Percentiles rank a stretch among this genome's conserved stretches.
Evolutionary conservation across 441 rosid species (phyloP).

Genomic region (Eutrema salsugineum): DNA sequence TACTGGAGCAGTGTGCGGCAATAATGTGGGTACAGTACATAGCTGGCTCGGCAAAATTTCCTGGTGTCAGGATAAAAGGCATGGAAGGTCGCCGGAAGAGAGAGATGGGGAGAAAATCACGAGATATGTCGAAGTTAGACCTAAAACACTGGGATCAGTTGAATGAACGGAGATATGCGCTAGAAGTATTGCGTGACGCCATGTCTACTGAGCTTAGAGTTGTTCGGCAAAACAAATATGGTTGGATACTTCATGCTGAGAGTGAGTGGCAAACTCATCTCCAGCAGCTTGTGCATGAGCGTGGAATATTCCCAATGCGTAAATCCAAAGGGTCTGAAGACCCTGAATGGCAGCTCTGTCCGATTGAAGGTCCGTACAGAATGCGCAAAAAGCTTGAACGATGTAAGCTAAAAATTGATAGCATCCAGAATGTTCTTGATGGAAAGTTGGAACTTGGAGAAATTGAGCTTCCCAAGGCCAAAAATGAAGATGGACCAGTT

Average conservation of each 20-base stretch:
- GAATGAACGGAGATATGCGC: constrained; percentile 95
- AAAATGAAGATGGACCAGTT: constrained; percentile 52
- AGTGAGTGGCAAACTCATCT: constrained; percentile 99
- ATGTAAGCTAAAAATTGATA: constrained; percentile 78
- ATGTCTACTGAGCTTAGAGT: constrained; percentile 99
- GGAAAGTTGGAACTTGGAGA: constrained; percentile 78
- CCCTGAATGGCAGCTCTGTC: constrained; percentile 99
- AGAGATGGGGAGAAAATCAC: constrained; percentile 92
- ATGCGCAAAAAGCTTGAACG: constrained; percentile 99
- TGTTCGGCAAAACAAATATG: constrained; percentile 99
- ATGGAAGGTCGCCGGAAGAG: constrained; percentile 95
- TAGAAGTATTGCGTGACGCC: constrained; percentile 92
- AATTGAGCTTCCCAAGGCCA: constrained; percentile 55
- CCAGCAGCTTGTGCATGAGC: constrained; percentile 98
- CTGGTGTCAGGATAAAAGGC: constrained; percentile 96
- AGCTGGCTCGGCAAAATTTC: constrained; percentile 97
- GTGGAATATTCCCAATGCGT: constrained; percentile 92
- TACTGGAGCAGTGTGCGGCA: constrained; percentile 97
- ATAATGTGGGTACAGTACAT: constrained; percentile 99
- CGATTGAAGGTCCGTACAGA: constrained; percentile 99
- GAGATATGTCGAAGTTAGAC: constrained; percentile 83
- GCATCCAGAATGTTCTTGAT: constrained; percentile 84
- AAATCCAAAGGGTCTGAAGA: constrained; percentile 58
- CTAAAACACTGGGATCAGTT: constrained; percentile 95
- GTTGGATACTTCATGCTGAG: constrained; percentile 99